Conservation (phyloP, 2,329 filamentous ascomycete species). For the Arthrobotrys iridis region DNA sequence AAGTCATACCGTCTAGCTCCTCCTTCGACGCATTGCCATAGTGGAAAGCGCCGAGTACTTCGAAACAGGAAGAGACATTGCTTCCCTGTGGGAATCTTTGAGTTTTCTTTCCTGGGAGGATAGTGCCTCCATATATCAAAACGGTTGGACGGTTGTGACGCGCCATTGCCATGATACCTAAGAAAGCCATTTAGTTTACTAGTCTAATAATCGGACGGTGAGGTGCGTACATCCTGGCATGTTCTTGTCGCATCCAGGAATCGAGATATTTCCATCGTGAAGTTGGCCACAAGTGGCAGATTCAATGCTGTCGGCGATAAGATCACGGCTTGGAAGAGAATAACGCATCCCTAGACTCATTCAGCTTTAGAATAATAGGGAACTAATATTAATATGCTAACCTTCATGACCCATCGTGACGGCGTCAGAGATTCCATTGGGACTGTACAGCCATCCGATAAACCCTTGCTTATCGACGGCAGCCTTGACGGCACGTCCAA, state of each 20-base stretch:
- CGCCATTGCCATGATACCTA: constrained; percentile 66
- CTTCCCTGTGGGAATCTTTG: constrained; percentile 76
- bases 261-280: constrained; percentile 91
- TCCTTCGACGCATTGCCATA: constrained; percentile 72
- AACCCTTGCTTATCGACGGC: constrained; percentile 82
- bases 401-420: constrained; percentile 96
- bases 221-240: constrained; percentile 76
- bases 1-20: constrained; percentile 55
- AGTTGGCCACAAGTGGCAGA: constrained; percentile 80
- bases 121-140: constrained; percentile 95
- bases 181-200: not conserved
- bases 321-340: constrained; percentile 86
- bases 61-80: constrained; percentile 89
- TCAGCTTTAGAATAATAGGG: not conserved
- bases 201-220: not conserved
- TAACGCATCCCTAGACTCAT: constrained; percentile 80
- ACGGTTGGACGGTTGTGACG: constrained; percentile 87
- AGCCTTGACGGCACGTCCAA: constrained; percentile 87
- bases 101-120: constrained; percentile 83
- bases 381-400: constrained; percentile 61
- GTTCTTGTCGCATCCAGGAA: constrained; percentile 96
- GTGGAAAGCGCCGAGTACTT: constrained; percentile 82
- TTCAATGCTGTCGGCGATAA: constrained; percentile 94
- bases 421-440: constrained; percentile 79
- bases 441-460: constrained; percentile 95